These are phyloP conservation scores for Spongispora temasekensis DNA, from an alignment of 1,284 basidiomycete species.

Conservation along the genomic window DNA sequence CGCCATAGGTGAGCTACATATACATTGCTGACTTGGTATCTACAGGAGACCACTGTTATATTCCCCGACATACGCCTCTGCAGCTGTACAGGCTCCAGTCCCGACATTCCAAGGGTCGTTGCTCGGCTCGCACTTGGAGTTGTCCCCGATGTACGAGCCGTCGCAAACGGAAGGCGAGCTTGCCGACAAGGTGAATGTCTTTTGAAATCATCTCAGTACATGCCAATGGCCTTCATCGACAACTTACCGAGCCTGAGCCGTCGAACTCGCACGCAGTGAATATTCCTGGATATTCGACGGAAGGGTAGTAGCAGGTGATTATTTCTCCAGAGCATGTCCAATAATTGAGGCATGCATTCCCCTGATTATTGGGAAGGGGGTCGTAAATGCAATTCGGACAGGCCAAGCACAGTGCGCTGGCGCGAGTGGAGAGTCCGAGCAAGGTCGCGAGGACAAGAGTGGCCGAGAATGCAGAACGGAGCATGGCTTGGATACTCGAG, in stretches of 20 bases:
- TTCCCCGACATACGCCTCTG: constrained; percentile 22
- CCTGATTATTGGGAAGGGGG: constrained; percentile 8
- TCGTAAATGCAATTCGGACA: constrained; percentile 14
- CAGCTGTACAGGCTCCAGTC: constrained; percentile 10
- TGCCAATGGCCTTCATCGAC: too few relatives aligned
- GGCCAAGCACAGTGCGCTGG: constrained; percentile 9
- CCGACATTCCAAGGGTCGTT: constrained; percentile 20
- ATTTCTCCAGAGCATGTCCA: constrained; percentile 16
- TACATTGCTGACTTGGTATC: neutral
- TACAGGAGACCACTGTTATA: constrained; percentile 15
- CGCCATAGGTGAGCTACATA: too few relatives aligned
- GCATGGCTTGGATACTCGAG: too few relatives aligned
- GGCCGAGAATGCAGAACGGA: neutral
- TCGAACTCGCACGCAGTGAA: constrained; percentile 13
- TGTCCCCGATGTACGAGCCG: constrained; percentile 9
- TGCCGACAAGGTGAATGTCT: constrained; percentile 4
- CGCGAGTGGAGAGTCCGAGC: constrained; percentile 9
- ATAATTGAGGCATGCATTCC: constrained; percentile 11
- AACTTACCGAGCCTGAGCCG: neutral
- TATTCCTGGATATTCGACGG: constrained; percentile 15
- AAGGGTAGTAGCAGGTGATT: constrained; percentile 18
- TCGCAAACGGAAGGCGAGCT: constrained; percentile 17
- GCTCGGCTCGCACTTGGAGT: constrained; percentile 9
- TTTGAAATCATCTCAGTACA: neutral
- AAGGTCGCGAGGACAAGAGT: constrained; percentile 8